Conservation (phyloP, 768 basidiomycete species). For the Russula olivacea region DNA sequence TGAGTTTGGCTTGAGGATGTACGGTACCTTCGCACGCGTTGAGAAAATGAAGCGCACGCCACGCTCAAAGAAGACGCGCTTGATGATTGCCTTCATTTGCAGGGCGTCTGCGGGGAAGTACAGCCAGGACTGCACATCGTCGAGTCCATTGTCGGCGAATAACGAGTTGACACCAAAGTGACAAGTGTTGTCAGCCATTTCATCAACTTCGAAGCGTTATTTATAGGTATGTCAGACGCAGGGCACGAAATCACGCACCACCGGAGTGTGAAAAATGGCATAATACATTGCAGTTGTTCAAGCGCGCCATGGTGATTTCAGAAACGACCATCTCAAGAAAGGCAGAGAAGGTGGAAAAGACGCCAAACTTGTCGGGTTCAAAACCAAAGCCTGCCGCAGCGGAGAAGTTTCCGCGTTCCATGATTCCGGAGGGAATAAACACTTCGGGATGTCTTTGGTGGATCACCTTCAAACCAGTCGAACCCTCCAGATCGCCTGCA, state of each 20-base stretch:
- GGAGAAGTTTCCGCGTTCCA: constrained; percentile 80
- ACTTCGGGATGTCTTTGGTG: constrained; percentile 89
- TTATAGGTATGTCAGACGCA: not conserved
- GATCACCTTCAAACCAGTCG: constrained; percentile 81
- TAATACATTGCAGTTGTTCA: constrained; percentile 84
- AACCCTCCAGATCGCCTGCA: constrained; percentile 78
- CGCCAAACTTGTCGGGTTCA: constrained; percentile 73
- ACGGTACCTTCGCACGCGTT: constrained; percentile 85
- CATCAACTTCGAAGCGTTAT: constrained; percentile 20
- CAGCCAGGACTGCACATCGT: constrained; percentile 69
- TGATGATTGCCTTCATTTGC: constrained; percentile 74
- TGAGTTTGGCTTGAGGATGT: constrained; percentile 73
- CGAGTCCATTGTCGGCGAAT: constrained; percentile 84
- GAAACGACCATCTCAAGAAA: constrained; percentile 90
- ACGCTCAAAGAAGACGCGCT: constrained; percentile 75
- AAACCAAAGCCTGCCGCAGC: constrained; percentile 88
- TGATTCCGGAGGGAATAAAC: constrained; percentile 78
- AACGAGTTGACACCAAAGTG: constrained; percentile 78
- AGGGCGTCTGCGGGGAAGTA: constrained; percentile 85
- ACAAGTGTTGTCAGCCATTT: constrained; percentile 55
- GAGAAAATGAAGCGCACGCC: constrained; percentile 85
- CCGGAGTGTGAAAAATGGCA: constrained; percentile 89
- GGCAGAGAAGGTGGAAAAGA: constrained; percentile 87
- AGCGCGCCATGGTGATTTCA: constrained; percentile 87
- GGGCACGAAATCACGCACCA: constrained; percentile 37